A percentile compares a stretch with the other conserved stretches of the same genome.
phyloP scores from a whole-genome alignment of 2,329 filamentous ascomycete genomes.

The Xylaria polymorpha region DNA sequence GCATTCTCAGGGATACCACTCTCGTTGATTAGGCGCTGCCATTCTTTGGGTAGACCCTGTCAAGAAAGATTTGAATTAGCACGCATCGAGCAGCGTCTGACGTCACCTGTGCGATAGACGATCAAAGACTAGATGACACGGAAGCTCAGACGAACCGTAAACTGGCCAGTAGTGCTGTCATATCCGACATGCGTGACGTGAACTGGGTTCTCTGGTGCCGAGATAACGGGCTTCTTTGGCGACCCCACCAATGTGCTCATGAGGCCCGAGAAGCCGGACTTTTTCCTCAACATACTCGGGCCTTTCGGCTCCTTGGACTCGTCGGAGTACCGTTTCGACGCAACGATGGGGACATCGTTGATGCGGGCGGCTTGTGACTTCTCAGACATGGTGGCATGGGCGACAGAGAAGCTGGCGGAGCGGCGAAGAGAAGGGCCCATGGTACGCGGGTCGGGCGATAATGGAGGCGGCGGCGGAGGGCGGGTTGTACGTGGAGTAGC shows the following conservation, averaged over 20 bases:
- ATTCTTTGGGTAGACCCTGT: conserved; percentile 94
- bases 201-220: conserved; percentile 96
- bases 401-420: conserved; percentile 72
- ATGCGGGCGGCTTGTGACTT: conserved; percentile 56
- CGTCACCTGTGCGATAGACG: conserved; percentile 8
- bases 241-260: conserved; percentile 86
- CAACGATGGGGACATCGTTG: conserved; percentile 60
- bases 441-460: conserved; percentile 62
- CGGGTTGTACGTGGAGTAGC: conserved; percentile 50
- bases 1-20: conserved; percentile 97
- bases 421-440: conserved; percentile 70
- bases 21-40: conserved; percentile 94
- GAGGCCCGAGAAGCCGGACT: conserved; percentile 88
- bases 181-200: conserved; percentile 98
- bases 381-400: conserved; percentile 62
- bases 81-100: conserved; percentile 19
- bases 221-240: conserved; percentile 91
- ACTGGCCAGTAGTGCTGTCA: conserved; percentile 95
- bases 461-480: conserved; percentile 49
- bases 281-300: conserved; percentile 75
- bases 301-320: conserved; percentile 74
- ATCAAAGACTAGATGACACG: conserved; percentile 19
- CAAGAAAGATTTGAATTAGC: conserved; percentile 33
- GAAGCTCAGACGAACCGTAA: conserved; percentile 75
- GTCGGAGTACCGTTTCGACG: conserved; percentile 81